Evolutionary conservation across 2,329 filamentous ascomycete species (phyloP), one percentile per base, ranked within the genome.

Genomic region (Biscogniauxia mediterranea): DNA sequence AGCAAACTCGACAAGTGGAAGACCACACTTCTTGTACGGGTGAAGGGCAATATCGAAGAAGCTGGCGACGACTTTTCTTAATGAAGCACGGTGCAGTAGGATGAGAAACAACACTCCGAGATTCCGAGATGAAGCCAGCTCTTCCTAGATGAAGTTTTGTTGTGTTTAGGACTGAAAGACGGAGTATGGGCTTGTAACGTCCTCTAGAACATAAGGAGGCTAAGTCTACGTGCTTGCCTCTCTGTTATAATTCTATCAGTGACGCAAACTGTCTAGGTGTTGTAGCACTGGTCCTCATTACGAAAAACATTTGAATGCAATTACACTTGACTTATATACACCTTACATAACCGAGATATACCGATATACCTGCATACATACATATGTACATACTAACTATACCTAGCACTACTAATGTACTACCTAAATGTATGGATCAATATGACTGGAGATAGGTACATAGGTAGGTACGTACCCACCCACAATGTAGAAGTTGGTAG

Each of bases 1-100:
- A 95, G 89, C 79, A 95, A 95, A 82, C 80, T 98, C 72, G 93
- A 97, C 74, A 95, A 94, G 81, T 98, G 94, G 94, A 97, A 97
- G 89, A 97, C 91, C 56, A 91, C 89, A 32, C 80, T 97, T 61
- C 77, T 97, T 65, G 79, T 96, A 72, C 85, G 88, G 69, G 84
- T 97, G 71, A 97, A 97, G 88, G 88, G 89, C 70, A 83, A 83
- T 58, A 96, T 97, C 70, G 89, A 94, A 78, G 81, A 67, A 57
- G 68, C 66, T 17, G 72, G 70, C 32, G 73, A 75, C 58, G 73
- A 75, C 62, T 75, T 74, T 61, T 72, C 73, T 51, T 75, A 65
- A 66, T 42, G 17, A 32, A 55, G 42, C 25, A 11, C 17, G n/a
- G 15, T 28, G 56, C 53, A 52, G 21, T 51, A 62, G 59, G 51